phyloP scores from a whole-genome alignment of 371 early-diverging fungal genomes.

The Mucor mucedo region DNA sequence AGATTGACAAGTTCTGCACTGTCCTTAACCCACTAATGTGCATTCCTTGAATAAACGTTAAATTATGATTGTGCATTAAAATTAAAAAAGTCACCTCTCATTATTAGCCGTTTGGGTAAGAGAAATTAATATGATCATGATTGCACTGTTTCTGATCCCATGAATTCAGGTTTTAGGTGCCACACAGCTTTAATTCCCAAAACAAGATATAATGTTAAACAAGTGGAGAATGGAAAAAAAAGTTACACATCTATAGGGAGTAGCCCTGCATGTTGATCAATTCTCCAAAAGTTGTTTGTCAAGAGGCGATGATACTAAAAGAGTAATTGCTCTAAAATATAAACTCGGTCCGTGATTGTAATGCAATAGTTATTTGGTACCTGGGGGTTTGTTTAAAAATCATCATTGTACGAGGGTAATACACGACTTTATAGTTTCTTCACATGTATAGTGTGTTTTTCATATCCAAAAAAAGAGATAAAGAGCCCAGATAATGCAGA shows the following conservation, averaged over 20 bases:
- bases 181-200: too few relatives aligned
- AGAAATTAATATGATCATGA: too few relatives aligned
- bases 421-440: not conserved
- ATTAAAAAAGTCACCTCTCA: too few relatives aligned
- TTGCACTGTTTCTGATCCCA: too few relatives aligned
- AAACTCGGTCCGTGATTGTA: constrained; percentile 5
- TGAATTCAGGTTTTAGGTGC: too few relatives aligned
- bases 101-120: too few relatives aligned
- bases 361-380: not conserved
- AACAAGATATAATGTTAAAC: too few relatives aligned
- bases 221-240: not conserved
- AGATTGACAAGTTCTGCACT: too few relatives aligned
- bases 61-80: too few relatives aligned
- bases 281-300: not conserved
- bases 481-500: not conserved
- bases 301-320: not conserved
- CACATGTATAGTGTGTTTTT: constrained; percentile 7
- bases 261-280: not conserved
- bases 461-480: not conserved
- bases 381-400: constrained; percentile 2
- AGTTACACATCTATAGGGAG: not conserved
- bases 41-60: too few relatives aligned
- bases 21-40: too few relatives aligned
- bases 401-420: constrained; percentile 7
- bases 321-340: not conserved